Evolutionary conservation across 129 eudicot genomes (phyloP).

Genomic region (Saussurea involucrata): DNA sequence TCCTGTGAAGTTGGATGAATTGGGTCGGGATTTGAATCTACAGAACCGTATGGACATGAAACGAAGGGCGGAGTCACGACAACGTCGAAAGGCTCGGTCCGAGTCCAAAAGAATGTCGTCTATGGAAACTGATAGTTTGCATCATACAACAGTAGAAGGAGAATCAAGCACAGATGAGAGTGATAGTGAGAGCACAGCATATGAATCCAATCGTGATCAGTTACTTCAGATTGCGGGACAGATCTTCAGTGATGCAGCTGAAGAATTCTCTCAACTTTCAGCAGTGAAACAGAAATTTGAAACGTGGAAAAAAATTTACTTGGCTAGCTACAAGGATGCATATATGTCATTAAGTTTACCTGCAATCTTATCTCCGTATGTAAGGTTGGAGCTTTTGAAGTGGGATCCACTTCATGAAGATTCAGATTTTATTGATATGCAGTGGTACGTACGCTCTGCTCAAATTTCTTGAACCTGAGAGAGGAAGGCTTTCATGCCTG

Average conservation of each 20-base stretch:
- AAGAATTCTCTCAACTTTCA: conserved; percentile 76
- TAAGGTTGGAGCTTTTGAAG: conserved; percentile 95
- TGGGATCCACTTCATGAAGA: conserved; percentile 98
- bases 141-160: conserved; percentile 62
- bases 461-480: conserved; percentile 49
- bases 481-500: conserved; percentile 37
- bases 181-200: conserved; percentile 74
- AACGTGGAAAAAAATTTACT: conserved; percentile 71
- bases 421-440: conserved; percentile 84
- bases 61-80: conserved; percentile 69
- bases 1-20: conserved; percentile 80
- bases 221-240: conserved; percentile 82
- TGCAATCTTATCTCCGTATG: conserved; percentile 89
- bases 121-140: conserved; percentile 39
- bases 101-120: conserved; percentile 57
- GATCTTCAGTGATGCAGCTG: conserved; percentile 82
- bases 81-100: conserved; percentile 51
- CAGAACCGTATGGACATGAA: conserved; percentile 79
- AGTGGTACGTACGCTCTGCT: conserved; percentile 78
- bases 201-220: conserved; percentile 69
- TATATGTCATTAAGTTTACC: conserved; percentile 83
- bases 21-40: conserved; percentile 76
- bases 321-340: conserved; percentile 77
- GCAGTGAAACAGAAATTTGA: conserved; percentile 71
- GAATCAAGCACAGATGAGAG: conserved; percentile 98